These are phyloP conservation scores for Hibiscus trionum DNA, from an alignment of 345 rosid genomes.

Conservation along the genomic window DNA sequence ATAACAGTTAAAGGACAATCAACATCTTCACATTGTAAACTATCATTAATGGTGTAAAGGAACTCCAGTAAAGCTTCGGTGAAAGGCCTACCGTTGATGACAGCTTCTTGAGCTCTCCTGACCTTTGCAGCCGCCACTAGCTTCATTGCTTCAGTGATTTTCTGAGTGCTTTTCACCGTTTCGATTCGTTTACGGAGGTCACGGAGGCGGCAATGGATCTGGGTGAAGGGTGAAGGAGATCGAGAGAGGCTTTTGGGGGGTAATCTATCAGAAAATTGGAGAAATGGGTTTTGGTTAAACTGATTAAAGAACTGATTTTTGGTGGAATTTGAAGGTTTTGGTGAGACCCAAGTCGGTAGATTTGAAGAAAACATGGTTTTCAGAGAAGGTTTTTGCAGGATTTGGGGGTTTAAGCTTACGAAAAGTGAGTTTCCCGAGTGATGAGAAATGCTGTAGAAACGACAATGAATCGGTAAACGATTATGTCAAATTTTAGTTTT, in stretches of 20 bases:
- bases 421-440: neutral
- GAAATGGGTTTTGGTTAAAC: slow-evolving; percentile 27
- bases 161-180: slow-evolving; percentile 54
- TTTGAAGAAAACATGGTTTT: slow-evolving; percentile 28
- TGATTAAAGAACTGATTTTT: slow-evolving; percentile 10
- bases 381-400: neutral
- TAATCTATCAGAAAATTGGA: neutral
- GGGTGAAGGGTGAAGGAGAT: neutral
- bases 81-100: slow-evolving; percentile 68
- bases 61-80: slow-evolving; percentile 48
- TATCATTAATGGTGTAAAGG: slow-evolving; percentile 42
- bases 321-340: slow-evolving; percentile 21
- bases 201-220: slow-evolving; percentile 39
- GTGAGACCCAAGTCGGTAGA: slow-evolving; percentile 23
- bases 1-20: slow-evolving; percentile 59
- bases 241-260: neutral
- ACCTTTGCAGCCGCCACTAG: slow-evolving; percentile 77
- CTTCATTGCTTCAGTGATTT: slow-evolving; percentile 82
- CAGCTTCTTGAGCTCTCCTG: slow-evolving; percentile 85
- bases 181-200: slow-evolving; percentile 53
- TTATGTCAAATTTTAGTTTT: no score
- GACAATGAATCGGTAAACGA: neutral
- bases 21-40: slow-evolving; percentile 49
- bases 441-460: neutral
- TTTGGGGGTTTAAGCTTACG: neutral